Conservation (phyloP, 2,329 filamentous ascomycete genomes). For the Zymoseptoria crescenta region DNA sequence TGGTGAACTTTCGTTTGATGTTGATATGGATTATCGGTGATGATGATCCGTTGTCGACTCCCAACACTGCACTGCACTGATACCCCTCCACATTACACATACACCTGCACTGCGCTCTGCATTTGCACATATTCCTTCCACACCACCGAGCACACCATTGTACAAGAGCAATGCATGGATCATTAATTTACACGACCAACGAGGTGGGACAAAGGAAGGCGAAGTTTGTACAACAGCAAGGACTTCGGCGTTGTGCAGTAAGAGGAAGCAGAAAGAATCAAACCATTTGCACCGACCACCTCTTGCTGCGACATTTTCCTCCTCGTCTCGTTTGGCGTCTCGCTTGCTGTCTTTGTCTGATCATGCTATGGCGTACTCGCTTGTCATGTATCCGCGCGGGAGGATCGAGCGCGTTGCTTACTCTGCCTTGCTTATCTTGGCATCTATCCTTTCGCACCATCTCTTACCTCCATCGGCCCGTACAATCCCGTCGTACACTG, state of each 20-base stretch:
- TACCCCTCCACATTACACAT: conserved; percentile 2
- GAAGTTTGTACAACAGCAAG: conserved; percentile 2
- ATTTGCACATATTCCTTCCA: conserved; percentile 5
- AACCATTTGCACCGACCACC: background rate
- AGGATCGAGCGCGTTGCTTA: background rate
- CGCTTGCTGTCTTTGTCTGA: background rate
- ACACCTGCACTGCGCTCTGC: conserved; percentile 1
- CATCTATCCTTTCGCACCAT: no score
- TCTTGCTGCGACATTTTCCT: background rate
- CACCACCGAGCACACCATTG: background rate
- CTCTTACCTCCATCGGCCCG: no score
- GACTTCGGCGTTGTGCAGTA: background rate
- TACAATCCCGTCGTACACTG: no score
- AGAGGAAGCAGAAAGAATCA: background rate
- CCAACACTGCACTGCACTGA: conserved; percentile 5
- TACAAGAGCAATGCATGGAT: background rate
- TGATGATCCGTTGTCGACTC: conserved; percentile 7
- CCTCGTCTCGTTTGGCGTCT: background rate
- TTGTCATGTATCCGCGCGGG: background rate
- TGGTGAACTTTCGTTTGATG: conserved; percentile 56
- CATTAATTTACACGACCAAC: background rate
- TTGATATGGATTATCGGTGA: conserved; percentile 54
- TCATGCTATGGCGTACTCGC: background rate
- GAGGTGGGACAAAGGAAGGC: conserved; percentile 5
- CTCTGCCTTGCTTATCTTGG: background rate